These are phyloP conservation scores for Akanthomyces dipterigenus DNA, from an alignment of 2,329 filamentous ascomycete species.

Conservation along the genomic window DNA sequence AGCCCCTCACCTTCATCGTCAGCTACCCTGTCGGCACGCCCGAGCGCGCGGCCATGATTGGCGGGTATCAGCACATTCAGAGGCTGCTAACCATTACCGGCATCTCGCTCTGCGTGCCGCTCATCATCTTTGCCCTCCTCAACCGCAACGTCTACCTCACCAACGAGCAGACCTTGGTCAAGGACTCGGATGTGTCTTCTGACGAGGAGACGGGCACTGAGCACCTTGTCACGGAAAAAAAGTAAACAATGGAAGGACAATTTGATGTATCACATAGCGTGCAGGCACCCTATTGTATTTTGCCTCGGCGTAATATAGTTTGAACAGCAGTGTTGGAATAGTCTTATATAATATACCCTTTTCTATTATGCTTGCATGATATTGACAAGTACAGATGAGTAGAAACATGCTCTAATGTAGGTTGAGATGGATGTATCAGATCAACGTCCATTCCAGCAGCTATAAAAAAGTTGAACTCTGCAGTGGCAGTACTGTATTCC, in stretches of 20 bases:
- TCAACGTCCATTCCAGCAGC: neutral
- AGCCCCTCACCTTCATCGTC: conserved; percentile 24
- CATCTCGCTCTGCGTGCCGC: conserved; percentile 41
- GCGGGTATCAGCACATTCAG: conserved; percentile 41
- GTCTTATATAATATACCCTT: conserved; percentile 9
- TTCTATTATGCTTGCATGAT: neutral
- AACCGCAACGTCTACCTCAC: conserved; percentile 41
- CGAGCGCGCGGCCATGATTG: conserved; percentile 36
- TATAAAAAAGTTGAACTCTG: neutral
- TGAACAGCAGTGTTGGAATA: neutral
- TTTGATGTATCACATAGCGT: neutral
- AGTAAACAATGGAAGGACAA: neutral
- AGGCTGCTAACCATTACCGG: conserved; percentile 40
- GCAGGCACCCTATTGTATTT: neutral
- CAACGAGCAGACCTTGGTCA: conserved; percentile 36
- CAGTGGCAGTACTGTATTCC: neutral
- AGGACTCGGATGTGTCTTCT: conserved; percentile 18
- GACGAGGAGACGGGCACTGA: conserved; percentile 16
- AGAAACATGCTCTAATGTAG: no score
- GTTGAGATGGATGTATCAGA: no score
- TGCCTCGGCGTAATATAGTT: neutral
- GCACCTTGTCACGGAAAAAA: neutral
- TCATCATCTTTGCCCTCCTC: conserved; percentile 36
- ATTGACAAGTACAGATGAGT: no score
- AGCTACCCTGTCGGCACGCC: conserved; percentile 33